Percentiles rank a stretch among this genome's conserved stretches.
Conservation (phyloP, 805 yeast species). For the Saccharomyces cerevisiae region DNA sequence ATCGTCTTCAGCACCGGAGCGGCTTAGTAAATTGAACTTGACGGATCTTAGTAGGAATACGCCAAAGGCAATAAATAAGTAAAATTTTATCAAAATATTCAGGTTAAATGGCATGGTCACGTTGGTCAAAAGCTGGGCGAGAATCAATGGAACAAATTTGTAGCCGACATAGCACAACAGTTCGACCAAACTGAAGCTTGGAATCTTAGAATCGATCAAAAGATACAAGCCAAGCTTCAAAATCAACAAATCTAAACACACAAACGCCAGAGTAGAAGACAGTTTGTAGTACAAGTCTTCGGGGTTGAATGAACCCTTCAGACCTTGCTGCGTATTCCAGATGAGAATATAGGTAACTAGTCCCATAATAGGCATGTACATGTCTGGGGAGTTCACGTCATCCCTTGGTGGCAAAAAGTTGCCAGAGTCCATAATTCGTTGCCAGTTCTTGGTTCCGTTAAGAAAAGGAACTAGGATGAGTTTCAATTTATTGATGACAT, state of each 20-base stretch:
- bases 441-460: conserved; percentile 75
- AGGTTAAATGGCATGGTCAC: conserved; percentile 38
- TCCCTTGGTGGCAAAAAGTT: conserved; percentile 57
- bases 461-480: conserved; percentile 80
- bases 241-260: conserved; percentile 64
- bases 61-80: conserved; percentile 50
- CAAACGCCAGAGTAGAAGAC: conserved; percentile 77
- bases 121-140: conserved; percentile 38
- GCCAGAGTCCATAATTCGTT: conserved; percentile 36
- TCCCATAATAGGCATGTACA: conserved; percentile 93
- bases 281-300: conserved; percentile 82
- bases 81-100: conserved; percentile 39
- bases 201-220: conserved; percentile 32
- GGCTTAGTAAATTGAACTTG: conserved; percentile 37
- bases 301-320: conserved; percentile 87
- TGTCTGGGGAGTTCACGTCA: conserved; percentile 91
- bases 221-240: conserved; percentile 79
- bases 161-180: conserved; percentile 86
- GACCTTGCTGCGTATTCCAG: conserved; percentile 77
- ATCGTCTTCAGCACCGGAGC: conserved; percentile 40
- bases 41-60: conserved; percentile 54
- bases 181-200: conserved; percentile 57
- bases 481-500: conserved; percentile 65
- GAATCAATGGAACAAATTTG: conserved; percentile 75
- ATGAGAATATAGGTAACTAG: conserved; percentile 76